These are phyloP conservation scores for Hyaloperonospora arabidopsidis DNA, from an alignment of 352 stramenopile species.

Conservation along the genomic window DNA sequence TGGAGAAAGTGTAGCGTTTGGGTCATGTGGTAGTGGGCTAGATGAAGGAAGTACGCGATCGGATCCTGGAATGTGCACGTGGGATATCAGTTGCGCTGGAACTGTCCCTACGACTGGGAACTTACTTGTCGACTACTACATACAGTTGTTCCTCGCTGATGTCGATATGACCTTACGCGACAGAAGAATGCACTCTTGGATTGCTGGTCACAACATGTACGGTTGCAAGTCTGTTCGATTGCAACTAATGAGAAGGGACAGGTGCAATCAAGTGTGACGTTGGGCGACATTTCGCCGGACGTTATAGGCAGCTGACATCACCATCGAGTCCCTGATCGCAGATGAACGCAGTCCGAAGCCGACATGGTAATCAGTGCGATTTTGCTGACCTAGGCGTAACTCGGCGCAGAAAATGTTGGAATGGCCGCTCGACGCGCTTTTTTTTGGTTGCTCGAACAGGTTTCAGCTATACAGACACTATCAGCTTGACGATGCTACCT, in stretches of 20 bases:
- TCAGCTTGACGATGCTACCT: conserved; percentile 64
- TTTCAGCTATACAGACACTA: conserved; percentile 45
- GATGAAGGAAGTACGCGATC: conserved; percentile 10
- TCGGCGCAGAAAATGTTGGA: too few relatives aligned
- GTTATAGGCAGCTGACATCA: too few relatives aligned
- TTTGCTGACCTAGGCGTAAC: too few relatives aligned
- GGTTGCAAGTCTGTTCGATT: conserved; percentile 87
- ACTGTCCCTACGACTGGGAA: conserved; percentile 63
- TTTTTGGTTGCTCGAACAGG: too few relatives aligned
- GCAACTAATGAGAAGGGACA: too few relatives aligned
- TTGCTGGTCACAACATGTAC: conserved; percentile 81
- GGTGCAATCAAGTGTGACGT: too few relatives aligned
- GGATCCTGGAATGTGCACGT: conserved; percentile 40
- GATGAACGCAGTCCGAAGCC: too few relatives aligned
- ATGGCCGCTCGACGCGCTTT: too few relatives aligned
- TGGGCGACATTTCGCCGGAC: too few relatives aligned
- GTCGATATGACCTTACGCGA: conserved; percentile 89
- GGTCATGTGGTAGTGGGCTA: too few relatives aligned
- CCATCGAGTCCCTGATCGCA: too few relatives aligned
- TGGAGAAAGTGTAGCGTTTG: background rate
- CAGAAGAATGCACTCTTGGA: conserved; percentile 81
- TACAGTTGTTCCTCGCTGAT: conserved; percentile 76
- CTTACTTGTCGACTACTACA: conserved; percentile 70
- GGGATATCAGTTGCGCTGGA: conserved; percentile 65
- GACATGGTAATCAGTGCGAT: too few relatives aligned